Evolutionary conservation across 148 eudicot species (phyloP).

Genomic region (Cornus suecica): DNA sequence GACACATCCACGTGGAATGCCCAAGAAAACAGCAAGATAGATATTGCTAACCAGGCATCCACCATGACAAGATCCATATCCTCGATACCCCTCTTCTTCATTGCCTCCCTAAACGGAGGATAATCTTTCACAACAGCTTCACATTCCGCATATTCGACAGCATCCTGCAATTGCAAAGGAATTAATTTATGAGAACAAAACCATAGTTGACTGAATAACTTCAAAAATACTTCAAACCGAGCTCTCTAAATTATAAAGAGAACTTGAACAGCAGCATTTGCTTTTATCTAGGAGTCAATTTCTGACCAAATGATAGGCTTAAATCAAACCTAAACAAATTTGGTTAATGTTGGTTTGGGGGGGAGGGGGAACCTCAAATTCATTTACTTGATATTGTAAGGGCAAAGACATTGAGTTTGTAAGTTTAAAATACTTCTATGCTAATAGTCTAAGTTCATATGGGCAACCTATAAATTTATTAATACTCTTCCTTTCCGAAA

Average conservation of each 20-base stretch:
- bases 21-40: not conserved
- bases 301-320: not conserved
- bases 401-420: not conserved
- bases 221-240: not conserved
- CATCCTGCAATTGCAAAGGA: conserved; percentile 53
- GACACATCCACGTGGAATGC: not conserved
- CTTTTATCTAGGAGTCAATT: not conserved
- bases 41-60: conserved; percentile 74
- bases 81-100: conserved; percentile 96
- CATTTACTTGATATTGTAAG: not conserved
- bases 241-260: conserved; percentile 1
- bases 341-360: not conserved
- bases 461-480: not conserved
- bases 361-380: not conserved
- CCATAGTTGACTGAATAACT: not conserved
- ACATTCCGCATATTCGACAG: conserved; percentile 97
- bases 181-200: not conserved
- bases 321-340: not conserved
- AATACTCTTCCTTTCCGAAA: no score
- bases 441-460: not conserved
- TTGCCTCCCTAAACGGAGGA: conserved; percentile 87
- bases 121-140: conserved; percentile 93
- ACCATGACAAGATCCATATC: conserved; percentile 99
- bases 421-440: not conserved
- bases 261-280: not conserved